A percentile compares a stretch with the other conserved stretches of the same genome.
phyloP scores from a whole-genome alignment of 495 filamentous ascomycete species.

The Ascodesmis nigricans region DNA sequence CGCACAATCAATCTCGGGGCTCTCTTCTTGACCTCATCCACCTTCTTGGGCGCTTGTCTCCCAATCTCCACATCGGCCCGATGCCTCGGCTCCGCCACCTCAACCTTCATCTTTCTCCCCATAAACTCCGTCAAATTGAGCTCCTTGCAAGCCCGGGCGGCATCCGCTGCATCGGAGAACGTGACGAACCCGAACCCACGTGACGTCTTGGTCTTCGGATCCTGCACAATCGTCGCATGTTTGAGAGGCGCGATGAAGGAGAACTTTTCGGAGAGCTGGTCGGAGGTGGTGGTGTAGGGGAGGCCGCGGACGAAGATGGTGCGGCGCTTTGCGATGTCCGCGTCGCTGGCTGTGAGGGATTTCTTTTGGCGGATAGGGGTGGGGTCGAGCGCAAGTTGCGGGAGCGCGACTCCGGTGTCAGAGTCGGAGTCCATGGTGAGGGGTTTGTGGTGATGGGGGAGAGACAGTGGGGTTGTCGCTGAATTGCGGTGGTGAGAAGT shows the following conservation, averaged over 20 bases:
- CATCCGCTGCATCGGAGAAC: conserved; percentile 82
- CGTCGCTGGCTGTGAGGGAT: conserved; percentile 5
- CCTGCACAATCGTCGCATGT: conserved; percentile 69
- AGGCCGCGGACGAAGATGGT: conserved; percentile 84
- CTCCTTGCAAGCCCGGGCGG: conserved; percentile 51
- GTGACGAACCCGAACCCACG: conserved; percentile 94
- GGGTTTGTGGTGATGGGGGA: too few species aligned
- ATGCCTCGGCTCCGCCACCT: conserved; percentile 67
- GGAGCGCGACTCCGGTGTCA: too few species aligned
- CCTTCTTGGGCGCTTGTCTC: conserved; percentile 26
- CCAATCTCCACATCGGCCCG: conserved; percentile 34
- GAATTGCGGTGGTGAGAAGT: too few species aligned
- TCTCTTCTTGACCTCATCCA: conserved; percentile 22
- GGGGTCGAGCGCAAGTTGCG: too few species aligned
- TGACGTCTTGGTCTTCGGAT: conserved; percentile 58
- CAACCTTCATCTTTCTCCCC: conserved; percentile 61
- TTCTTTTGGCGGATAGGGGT: too few species aligned
- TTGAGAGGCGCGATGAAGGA: conserved; percentile 86
- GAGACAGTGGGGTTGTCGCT: too few species aligned
- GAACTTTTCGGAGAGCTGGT: conserved; percentile 64
- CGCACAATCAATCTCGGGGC: conserved; percentile 77
- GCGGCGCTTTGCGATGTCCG: conserved; percentile 26
- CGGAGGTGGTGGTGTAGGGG: conserved; percentile 52
- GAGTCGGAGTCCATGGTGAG: too few species aligned
- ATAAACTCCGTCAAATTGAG: conserved; percentile 51